These are phyloP conservation scores for Tulasnella sp. DNA, from an alignment of 768 basidiomycete species.

Conservation along the genomic window DNA sequence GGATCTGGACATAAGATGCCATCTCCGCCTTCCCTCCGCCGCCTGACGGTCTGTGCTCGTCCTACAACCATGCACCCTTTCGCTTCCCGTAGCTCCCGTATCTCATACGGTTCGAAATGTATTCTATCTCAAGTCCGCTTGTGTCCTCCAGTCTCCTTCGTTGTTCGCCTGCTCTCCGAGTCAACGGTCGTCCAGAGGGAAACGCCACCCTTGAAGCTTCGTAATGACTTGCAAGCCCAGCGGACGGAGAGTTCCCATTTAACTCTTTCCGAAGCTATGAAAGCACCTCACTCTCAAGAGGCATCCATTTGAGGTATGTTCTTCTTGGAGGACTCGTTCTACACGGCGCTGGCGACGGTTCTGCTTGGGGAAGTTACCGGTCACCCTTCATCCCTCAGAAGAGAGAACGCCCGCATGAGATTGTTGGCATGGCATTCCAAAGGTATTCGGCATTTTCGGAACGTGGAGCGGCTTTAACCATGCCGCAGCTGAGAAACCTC, in stretches of 20 bases:
- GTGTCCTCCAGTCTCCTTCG: background rate
- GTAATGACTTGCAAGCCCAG: background rate
- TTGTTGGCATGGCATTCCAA: too few species aligned
- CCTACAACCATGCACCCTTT: background rate
- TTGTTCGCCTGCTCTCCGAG: background rate
- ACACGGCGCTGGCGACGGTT: background rate
- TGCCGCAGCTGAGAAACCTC: too few species aligned
- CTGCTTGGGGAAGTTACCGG: background rate
- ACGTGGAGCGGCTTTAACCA: too few species aligned
- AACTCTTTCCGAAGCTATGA: background rate
- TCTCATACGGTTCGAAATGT: background rate
- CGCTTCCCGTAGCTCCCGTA: background rate
- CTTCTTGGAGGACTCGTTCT: background rate
- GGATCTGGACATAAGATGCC: background rate
- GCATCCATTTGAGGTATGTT: background rate
- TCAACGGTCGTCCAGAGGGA: background rate
- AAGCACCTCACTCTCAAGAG: background rate
- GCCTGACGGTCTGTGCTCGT: background rate
- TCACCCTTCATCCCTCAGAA: too few species aligned
- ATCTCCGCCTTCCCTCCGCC: background rate
- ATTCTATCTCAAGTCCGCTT: background rate
- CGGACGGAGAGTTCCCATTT: background rate
- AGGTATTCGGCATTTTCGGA: too few species aligned
- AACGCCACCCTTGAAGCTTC: background rate
- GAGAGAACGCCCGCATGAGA: too few species aligned